phyloP scores from a whole-genome alignment of 495 filamentous ascomycete genomes.

The Neohortaea acidophila region DNA sequence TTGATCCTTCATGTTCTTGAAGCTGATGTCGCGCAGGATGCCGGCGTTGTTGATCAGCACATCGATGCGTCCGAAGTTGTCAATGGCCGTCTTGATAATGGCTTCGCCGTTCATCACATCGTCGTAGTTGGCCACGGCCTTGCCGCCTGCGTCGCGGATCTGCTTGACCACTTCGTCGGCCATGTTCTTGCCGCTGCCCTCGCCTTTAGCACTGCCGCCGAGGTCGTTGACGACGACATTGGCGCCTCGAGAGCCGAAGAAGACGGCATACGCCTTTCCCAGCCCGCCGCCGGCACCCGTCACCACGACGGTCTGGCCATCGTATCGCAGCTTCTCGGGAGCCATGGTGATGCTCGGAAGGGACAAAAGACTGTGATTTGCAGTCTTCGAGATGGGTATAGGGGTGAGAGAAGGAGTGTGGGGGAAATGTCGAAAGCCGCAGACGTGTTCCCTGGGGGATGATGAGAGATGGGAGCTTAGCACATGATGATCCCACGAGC shows the following conservation, averaged over 20 bases:
- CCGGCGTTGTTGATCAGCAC: slow-evolving; percentile 96
- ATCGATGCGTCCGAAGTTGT: slow-evolving; percentile 84
- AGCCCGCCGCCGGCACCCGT: slow-evolving; percentile 93
- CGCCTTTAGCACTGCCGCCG: slow-evolving; percentile 84
- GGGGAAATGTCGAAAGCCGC: no score
- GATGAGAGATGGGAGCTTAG: no score
- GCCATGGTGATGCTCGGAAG: slow-evolving; percentile 10
- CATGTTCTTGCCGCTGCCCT: slow-evolving; percentile 53
- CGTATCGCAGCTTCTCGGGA: slow-evolving; percentile 57
- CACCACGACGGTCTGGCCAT: slow-evolving; percentile 92
- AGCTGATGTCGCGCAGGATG: slow-evolving; percentile 89
- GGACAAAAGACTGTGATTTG: no score
- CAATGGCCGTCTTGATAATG: slow-evolving; percentile 93
- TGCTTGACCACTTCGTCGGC: slow-evolving; percentile 93
- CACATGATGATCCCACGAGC: no score
- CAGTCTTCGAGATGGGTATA: no score
- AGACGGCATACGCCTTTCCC: slow-evolving; percentile 80
- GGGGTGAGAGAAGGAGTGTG: no score
- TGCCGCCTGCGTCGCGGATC: slow-evolving; percentile 81
- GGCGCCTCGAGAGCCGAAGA: slow-evolving; percentile 83
- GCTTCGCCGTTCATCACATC: slow-evolving; percentile 85
- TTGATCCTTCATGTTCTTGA: slow-evolving; percentile 96
- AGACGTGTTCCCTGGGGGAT: no score
- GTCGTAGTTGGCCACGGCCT: slow-evolving; percentile 97
- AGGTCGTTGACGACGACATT: slow-evolving; percentile 97